Conservation (phyloP, 148 eudicot species). For the Arctostaphylos glauca region DNA sequence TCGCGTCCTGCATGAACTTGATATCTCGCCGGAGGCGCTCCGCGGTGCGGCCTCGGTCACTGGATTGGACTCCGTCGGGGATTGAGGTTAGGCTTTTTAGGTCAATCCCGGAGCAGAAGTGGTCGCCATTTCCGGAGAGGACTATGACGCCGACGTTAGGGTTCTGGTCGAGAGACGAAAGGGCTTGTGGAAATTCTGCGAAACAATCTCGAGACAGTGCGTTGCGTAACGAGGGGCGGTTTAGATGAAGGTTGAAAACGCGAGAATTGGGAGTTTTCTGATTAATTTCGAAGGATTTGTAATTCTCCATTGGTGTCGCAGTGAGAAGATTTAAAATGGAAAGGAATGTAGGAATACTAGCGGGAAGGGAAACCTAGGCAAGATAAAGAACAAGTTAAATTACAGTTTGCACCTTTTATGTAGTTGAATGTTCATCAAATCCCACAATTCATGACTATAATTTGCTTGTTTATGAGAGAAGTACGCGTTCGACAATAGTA, state of each 20-base stretch:
- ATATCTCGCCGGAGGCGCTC: constrained; percentile 65
- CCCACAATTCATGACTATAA: too few species aligned
- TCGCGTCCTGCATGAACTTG: constrained; percentile 57
- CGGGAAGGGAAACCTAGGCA: not conserved
- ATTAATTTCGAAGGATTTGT: constrained; percentile 46
- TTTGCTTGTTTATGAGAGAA: too few species aligned
- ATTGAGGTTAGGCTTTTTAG: constrained; percentile 35
- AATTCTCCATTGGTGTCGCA: constrained; percentile 33
- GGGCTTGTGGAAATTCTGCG: constrained; percentile 73
- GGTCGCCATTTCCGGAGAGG: constrained; percentile 57
- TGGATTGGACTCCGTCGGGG: not conserved
- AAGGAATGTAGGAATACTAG: not conserved
- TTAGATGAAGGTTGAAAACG: constrained; percentile 48
- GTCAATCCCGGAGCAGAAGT: constrained; percentile 93
- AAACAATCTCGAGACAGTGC: constrained; percentile 70
- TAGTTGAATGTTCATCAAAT: too few species aligned
- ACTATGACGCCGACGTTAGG: constrained; percentile 60
- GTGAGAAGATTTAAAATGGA: not conserved
- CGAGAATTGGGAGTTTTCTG: constrained; percentile 28
- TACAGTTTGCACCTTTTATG: too few species aligned
- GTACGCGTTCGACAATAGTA: too few species aligned
- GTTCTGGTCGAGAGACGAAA: constrained; percentile 61
- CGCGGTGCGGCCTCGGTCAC: constrained; percentile 46
- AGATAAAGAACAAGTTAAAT: too few species aligned
- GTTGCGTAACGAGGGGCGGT: constrained; percentile 59